Evolutionary conservation across 225 moss, liverwort and hornwort species (phyloP).

Genomic region (Antitrichia curtipendula): DNA sequence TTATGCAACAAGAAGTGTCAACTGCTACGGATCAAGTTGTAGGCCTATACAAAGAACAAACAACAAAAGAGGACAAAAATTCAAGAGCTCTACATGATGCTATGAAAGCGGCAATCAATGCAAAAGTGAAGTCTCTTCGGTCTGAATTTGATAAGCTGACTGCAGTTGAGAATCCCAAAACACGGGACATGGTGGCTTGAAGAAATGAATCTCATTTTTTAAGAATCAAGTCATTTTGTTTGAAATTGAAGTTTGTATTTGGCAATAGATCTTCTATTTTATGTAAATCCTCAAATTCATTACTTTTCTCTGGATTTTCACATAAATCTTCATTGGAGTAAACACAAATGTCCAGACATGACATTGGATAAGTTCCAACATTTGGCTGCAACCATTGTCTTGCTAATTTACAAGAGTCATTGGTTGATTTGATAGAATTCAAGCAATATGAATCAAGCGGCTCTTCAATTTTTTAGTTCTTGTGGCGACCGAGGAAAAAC

Average conservation of each 20-base stretch:
- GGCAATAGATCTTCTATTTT: too few relatives aligned
- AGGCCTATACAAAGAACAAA: too few relatives aligned
- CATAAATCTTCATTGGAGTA: not conserved
- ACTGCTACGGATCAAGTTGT: too few relatives aligned
- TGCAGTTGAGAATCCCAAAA: too few relatives aligned
- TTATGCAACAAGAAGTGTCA: too few relatives aligned
- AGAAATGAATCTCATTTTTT: not conserved
- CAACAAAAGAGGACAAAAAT: too few relatives aligned
- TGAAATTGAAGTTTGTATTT: not conserved
- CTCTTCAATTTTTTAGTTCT: not conserved
- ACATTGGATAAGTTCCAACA: not conserved
- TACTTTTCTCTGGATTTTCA: accelerated
- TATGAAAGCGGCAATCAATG: too few relatives aligned
- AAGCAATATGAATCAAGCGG: accelerated
- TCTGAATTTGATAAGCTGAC: too few relatives aligned
- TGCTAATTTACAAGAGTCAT: accelerated
- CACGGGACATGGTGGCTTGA: too few relatives aligned
- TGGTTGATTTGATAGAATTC: not conserved
- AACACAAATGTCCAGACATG: accelerated
- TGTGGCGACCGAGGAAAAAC: too few relatives aligned
- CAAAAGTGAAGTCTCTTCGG: too few relatives aligned
- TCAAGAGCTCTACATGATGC: too few relatives aligned
- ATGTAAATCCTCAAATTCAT: not conserved
- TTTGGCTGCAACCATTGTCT: not conserved
- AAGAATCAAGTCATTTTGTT: not conserved